These are phyloP conservation scores for Serendipita indica DNA, from an alignment of 768 basidiomycete species.

Conservation along the genomic window DNA sequence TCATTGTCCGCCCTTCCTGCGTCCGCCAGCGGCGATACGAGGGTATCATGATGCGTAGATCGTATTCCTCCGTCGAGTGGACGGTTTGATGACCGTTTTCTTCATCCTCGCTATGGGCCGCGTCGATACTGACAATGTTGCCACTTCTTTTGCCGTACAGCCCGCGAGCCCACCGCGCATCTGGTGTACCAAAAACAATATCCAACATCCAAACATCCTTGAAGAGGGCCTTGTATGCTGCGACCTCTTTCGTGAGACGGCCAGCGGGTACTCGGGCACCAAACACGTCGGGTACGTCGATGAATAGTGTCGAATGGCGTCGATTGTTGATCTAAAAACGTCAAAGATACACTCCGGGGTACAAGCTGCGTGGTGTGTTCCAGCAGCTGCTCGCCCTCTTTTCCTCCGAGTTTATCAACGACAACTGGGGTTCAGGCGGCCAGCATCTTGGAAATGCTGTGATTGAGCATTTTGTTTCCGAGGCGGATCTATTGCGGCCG, in stretches of 20 bases:
- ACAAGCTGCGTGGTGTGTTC: conserved; percentile 1
- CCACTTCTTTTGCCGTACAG: neutral
- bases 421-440: neutral
- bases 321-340: neutral
- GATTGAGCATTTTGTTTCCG: neutral
- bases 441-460: neutral
- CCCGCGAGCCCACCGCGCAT: conserved; percentile 1
- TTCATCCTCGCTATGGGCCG: neutral
- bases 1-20: neutral
- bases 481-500: neutral
- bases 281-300: neutral
- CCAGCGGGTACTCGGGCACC: neutral
- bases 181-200: neutral
- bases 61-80: neutral
- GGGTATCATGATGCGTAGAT: neutral
- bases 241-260: neutral
- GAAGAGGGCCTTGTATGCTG: neutral
- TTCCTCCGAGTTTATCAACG: neutral
- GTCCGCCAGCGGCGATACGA: neutral
- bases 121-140: neutral
- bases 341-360: neutral
- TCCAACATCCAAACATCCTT: neutral
- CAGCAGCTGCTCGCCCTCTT: neutral
- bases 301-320: neutral
- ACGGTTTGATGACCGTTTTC: neutral